Base-by-base conservation (phyloP, 768 basidiomycete genomes). In the Lanmaoa rubissima region DNA sequence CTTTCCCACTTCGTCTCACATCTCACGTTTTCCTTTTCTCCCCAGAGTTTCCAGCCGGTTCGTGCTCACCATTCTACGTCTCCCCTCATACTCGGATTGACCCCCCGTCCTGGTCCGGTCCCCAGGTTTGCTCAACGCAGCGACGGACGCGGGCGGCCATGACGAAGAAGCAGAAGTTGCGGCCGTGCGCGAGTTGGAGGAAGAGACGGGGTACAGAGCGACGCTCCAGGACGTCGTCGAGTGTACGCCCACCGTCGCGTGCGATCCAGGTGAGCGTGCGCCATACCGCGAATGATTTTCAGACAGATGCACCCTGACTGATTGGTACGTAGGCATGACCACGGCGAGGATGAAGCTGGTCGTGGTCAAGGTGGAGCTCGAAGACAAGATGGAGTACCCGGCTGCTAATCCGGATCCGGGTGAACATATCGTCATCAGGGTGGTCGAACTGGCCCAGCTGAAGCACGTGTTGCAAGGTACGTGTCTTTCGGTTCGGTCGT, bases 321-420 rank as follows among this genome's bases (percentile, higher is more conserved):
- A 48, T 48, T 51, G 16, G 14, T n/a, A 16, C 48, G 7, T 51
- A 91, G 94, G 95, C 11, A 94, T 98, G 94, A 89, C 92, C 19
- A 93, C 86, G 43, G 90, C 95, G 13, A 96, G 90, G 67, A 95
- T 95, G 92, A 87, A 91, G 64, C 81, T 97, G 21, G 85, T 92
- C 46, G 78, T 87, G 17, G 76, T 95, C 31, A 79, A 81, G 56
- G 88, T 93, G 43, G 69, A 76, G 35, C 76, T 98, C 53, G 76
- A 81, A n/a, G 84, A 83, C 58, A 71, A 81, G 63, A 74, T 96
- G 59, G 82, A 87, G 59, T 78, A 77, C 16, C 93, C 93, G 0
- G 74, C 79, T 12, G 85, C 90, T 53, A 83, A 89, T 54, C 85
- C 94, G 1, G 93, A 96, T 17, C 75, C 78, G n/a, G 94, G 93